Evolutionary conservation across 805 yeast species (phyloP).

Genomic region (Metschnikowia kunwiensis): DNA sequence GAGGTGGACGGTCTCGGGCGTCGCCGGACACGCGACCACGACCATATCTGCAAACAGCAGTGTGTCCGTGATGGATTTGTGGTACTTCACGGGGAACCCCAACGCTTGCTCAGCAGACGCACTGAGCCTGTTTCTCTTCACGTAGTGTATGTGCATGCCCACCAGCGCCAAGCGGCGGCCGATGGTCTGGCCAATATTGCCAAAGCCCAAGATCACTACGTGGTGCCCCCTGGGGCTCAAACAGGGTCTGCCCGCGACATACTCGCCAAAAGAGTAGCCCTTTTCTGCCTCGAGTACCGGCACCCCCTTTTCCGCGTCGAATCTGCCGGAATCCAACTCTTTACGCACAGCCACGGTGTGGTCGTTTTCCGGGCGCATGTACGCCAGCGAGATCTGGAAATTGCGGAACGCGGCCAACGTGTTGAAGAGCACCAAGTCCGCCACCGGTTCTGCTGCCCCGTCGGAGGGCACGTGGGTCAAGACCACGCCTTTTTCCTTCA

Average conservation of each 20-base stretch:
- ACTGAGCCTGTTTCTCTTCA: slow-evolving; percentile 49
- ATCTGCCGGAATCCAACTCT: slow-evolving; percentile 29
- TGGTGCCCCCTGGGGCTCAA: slow-evolving; percentile 55
- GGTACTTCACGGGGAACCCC: slow-evolving; percentile 46
- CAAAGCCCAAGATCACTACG: slow-evolving; percentile 70
- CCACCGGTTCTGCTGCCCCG: slow-evolving; percentile 68
- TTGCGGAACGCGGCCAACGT: slow-evolving; percentile 59
- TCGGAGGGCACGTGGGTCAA: slow-evolving; percentile 56
- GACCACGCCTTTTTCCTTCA: slow-evolving; percentile 43
- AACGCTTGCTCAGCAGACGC: slow-evolving; percentile 31
- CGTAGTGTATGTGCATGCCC: slow-evolving; percentile 64
- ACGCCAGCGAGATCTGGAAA: slow-evolving; percentile 45
- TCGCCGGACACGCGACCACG: slow-evolving; percentile 65
- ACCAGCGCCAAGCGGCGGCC: slow-evolving; percentile 54
- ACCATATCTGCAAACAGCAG: slow-evolving; percentile 51
- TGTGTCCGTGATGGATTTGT: slow-evolving; percentile 30
- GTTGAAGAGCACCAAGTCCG: slow-evolving; percentile 63
- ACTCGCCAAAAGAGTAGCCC: slow-evolving; percentile 41
- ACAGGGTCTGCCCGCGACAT: slow-evolving; percentile 42
- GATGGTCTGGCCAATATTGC: slow-evolving; percentile 66
- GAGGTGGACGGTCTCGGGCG: slow-evolving; percentile 53
- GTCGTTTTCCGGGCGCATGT: slow-evolving; percentile 34
- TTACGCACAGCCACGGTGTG: slow-evolving; percentile 48
- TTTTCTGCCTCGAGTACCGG: slow-evolving; percentile 5
- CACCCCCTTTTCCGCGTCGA: slow-evolving; percentile 38